Evolutionary conservation across 75 land plant species (phyloP).

Genomic region (Picea sitchensis): DNA sequence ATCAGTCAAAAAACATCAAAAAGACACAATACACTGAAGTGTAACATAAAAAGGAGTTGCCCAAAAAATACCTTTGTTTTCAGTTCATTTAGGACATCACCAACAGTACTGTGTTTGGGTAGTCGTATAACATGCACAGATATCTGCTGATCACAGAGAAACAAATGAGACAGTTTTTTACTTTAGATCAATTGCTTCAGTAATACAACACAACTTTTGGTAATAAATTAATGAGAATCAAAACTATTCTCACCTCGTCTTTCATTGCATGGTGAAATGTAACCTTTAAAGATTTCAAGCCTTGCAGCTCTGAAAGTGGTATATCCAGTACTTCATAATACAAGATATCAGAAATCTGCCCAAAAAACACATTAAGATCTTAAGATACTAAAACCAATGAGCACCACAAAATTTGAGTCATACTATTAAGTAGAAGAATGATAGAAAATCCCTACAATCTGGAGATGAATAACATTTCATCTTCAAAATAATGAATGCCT

Average conservation of each 20-base stretch:
- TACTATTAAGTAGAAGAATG: background rate
- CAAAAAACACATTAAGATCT: slow-evolving; percentile 1
- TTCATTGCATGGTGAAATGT: slow-evolving; percentile 40
- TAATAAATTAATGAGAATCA: background rate
- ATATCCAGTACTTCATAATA: slow-evolving; percentile 50
- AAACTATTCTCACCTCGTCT: slow-evolving; percentile 11
- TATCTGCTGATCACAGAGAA: slow-evolving; percentile 40
- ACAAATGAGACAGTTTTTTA: background rate
- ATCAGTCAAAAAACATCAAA: background rate
- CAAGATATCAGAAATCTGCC: slow-evolving; percentile 46
- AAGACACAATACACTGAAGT: background rate
- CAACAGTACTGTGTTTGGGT: slow-evolving; percentile 48
- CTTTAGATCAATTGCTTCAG: background rate
- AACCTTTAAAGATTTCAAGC: slow-evolving; percentile 44
- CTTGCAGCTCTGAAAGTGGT: slow-evolving; percentile 54
- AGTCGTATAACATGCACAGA: slow-evolving; percentile 45
- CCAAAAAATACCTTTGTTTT: slow-evolving; percentile 25
- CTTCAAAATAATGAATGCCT: background rate
- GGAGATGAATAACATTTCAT: background rate
- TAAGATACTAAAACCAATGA: background rate
- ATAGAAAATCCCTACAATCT: background rate
- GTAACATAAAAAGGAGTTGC: background rate
- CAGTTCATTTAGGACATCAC: slow-evolving; percentile 46
- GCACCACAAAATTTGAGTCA: background rate
- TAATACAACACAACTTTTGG: background rate